phyloP scores from a whole-genome alignment of 2,329 filamentous ascomycete species.

The Penicillium crustosum region DNA sequence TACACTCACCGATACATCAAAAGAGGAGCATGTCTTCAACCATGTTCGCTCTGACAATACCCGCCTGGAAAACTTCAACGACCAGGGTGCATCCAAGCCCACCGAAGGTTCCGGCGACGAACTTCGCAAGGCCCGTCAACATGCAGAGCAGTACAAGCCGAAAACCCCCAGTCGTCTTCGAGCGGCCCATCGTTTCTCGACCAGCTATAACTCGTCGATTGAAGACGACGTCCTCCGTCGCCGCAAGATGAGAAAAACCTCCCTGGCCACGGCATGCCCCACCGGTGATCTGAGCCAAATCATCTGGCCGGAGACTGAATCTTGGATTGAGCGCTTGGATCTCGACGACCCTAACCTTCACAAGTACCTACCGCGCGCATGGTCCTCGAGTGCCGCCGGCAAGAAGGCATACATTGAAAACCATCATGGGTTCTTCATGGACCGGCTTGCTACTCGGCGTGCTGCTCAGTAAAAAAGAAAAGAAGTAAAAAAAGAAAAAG shows the following conservation, averaged over 20 bases:
- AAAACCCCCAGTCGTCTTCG: conserved; percentile 46
- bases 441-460: neutral
- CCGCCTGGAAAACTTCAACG: conserved; percentile 14
- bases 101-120: neutral
- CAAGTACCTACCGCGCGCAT: neutral
- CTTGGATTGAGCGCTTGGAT: neutral
- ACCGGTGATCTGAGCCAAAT: neutral
- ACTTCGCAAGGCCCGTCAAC: conserved; percentile 38
- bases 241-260: neutral
- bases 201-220: neutral
- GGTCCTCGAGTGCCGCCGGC: no score
- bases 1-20: neutral
- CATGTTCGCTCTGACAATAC: neutral
- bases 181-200: conserved; percentile 22
- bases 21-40: neutral
- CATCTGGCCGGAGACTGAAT: neutral
- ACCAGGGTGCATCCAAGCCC: neutral
- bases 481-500: neutral
- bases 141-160: conserved; percentile 45
- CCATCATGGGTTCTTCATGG: neutral
- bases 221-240: neutral
- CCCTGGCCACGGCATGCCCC: neutral
- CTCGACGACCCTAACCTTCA: neutral
- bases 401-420: neutral
- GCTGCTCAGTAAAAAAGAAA: neutral